Percentiles rank a stretch among this genome's conserved stretches.
Conservation (phyloP, 768 basidiomycete species). For the Amanita exitialis region DNA sequence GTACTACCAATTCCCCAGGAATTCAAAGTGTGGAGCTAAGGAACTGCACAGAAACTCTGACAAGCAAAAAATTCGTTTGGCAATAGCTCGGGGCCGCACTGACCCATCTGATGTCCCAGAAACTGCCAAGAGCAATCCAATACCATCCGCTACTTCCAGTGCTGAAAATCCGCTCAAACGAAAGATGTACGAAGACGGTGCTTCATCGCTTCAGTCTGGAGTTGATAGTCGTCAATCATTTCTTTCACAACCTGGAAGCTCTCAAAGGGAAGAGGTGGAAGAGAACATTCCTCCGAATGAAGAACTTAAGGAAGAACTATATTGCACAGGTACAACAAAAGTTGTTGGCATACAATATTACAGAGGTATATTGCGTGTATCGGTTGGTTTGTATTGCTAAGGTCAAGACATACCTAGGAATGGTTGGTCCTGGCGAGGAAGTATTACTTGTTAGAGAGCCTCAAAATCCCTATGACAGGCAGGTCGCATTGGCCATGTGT, state of each 20-base stretch:
- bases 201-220: not conserved
- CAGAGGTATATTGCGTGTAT: conserved; percentile 30
- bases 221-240: not conserved
- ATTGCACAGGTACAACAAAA: conserved; percentile 43
- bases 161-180: not conserved
- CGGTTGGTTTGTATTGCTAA: conserved; percentile 8
- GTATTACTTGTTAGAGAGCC: conserved; percentile 62
- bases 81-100: conserved; percentile 42
- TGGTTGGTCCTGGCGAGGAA: conserved; percentile 75
- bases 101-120: conserved; percentile 49
- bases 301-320: conserved; percentile 57
- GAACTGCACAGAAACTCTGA: conserved; percentile 37
- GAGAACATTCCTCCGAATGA: conserved; percentile 32
- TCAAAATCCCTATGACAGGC: conserved; percentile 59
- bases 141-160: not conserved
- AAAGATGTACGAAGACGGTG: conserved; percentile 4
- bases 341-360: conserved; percentile 87
- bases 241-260: not conserved
- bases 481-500: conserved; percentile 4
- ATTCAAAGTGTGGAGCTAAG: not conserved
- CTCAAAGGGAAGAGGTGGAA: conserved; percentile 27
- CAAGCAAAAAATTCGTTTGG: conserved; percentile 50
- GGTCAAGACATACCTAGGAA: conserved; percentile 29
- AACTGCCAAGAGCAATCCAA: conserved; percentile 20
- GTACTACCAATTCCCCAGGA: conserved; percentile 9